Evolutionary conservation across 768 basidiomycete genomes (phyloP), one percentile per base, ranked within the genome.

Genomic region (Polyporus arcularius): DNA sequence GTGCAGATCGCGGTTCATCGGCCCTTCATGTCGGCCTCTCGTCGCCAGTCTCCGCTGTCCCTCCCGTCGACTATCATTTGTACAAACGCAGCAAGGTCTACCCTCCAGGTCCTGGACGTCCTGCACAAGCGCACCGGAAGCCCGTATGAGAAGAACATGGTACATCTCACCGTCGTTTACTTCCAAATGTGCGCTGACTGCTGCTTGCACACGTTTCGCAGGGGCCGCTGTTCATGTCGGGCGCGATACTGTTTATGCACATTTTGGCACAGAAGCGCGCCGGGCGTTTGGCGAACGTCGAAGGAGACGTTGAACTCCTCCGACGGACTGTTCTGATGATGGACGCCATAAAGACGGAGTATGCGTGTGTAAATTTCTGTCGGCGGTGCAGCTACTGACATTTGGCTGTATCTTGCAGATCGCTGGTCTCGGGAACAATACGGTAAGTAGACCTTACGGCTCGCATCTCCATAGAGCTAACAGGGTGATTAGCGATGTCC

Each of bases 31-130:
- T 48, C 46, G 60, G 88, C 89, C 0, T 82, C 82, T 0, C 75
- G 80, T 38, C 84, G 84, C 53, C 79, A 78, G 0, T 75, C 78
- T 0, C 70, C 74, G 3, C 67, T 82, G 30, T 76, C 78, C 1
- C 81, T 86, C 63, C 85, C 75, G 69, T 87, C 90, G 0, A 78
- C 93, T 39, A 89, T 90, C 0, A 92, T 94, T 54, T 94, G 92
- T 70, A 85, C 88, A 14, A 94, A 94, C 60, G 86, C 93, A 0
- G 89, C 93, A 2, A 79, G 90, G 7, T 90, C 89, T 0, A 87
- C 83, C 60, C 83, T 83, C 43, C 89, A 88, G 68, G 80, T 94
- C 31, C 72, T 90, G 15, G 89, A 92, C 63, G 74, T 83, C 2
- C 79, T 82, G 49, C 39, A 32, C 35, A 54, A 58, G 43, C 55